Base-by-base conservation (phyloP, 2,329 filamentous ascomycete genomes). In the Diaporthe vexans region DNA sequence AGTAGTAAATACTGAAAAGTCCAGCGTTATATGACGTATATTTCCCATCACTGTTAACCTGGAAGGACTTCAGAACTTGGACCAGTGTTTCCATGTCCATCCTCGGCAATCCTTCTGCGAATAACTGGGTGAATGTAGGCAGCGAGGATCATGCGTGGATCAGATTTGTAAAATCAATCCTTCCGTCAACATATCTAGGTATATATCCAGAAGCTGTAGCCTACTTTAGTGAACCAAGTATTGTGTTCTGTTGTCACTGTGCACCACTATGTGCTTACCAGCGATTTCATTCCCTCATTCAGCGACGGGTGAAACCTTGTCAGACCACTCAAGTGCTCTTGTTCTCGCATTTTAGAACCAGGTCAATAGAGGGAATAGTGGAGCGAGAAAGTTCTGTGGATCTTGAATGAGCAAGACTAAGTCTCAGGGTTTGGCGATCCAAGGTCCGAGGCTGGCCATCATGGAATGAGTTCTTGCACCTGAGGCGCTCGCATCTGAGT, bases 381-480 rank as follows among this genome's bases (percentile, higher is more conserved):
- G 5, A 52, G 10, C 4, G n/a, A 17, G 8, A 24, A 24, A 2
- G 1, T 26, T 1, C n/a, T 26, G 0, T 24, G 6, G n/a, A 26
- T 26, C 48, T 26, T 43, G 11, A 7, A 15, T 17, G 6, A 52
- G n/a, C 8, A 26, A 52, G 48, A 33, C 29, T 4, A 33, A 29
- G 29, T 29, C 29, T 29, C 29, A 33, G 3, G 29, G 29, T 33
- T 33, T 33, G 29, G 29, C 6, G 29, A 33, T 33, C 29, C 29
- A 33, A 33, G 29, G 29, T 33, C 29, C 29, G 5, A 33, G 29
- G 29, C 29, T 33, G 29, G 29, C 29, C 29, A 33, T 33, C 29
- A 33, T 33, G 6, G 29, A 33, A 33, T 4, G 29, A 33, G 29
- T 33, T 33, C 29, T 7, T 5, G 29, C 29, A 6, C 29, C 29